Evolutionary conservation across 2,329 filamentous ascomycete species (phyloP).

Genomic region (Neofusicoccum cordaticola): DNA sequence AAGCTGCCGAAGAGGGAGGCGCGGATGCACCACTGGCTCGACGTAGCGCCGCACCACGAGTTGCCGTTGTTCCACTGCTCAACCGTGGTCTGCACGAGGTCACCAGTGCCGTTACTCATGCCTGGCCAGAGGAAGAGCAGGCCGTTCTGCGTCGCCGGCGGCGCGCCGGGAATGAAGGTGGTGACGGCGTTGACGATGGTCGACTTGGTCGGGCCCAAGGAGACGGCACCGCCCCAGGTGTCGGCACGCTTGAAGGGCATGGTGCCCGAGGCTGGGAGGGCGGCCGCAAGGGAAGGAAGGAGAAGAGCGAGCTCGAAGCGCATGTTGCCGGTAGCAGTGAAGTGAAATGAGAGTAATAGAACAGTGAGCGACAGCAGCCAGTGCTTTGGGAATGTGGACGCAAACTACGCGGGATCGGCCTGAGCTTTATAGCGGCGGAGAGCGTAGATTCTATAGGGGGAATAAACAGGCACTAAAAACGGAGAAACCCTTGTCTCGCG

Average conservation of each 20-base stretch:
- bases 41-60: constrained; percentile 40
- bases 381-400: not conserved
- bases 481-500: not conserved
- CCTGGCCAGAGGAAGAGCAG: constrained; percentile 45
- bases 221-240: constrained; percentile 39
- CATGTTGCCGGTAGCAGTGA: not conserved
- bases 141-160: constrained; percentile 38
- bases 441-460: no score
- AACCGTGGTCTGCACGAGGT: constrained; percentile 43
- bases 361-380: not conserved
- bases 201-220: constrained; percentile 37
- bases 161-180: constrained; percentile 38
- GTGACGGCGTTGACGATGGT: constrained; percentile 42
- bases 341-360: not conserved
- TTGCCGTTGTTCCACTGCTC: constrained; percentile 41
- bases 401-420: not conserved
- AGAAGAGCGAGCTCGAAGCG: not conserved
- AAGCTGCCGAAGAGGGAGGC: constrained; percentile 42
- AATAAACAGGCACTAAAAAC: not conserved
- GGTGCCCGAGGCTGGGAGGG: not conserved
- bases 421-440: not conserved
- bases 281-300: constrained; percentile 1
- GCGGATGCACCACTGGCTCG: constrained; percentile 43
- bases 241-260: constrained; percentile 24
- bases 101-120: constrained; percentile 46